Base-by-base conservation (phyloP, 345 rosid genomes). In the Aquilaria malaccensis region DNA sequence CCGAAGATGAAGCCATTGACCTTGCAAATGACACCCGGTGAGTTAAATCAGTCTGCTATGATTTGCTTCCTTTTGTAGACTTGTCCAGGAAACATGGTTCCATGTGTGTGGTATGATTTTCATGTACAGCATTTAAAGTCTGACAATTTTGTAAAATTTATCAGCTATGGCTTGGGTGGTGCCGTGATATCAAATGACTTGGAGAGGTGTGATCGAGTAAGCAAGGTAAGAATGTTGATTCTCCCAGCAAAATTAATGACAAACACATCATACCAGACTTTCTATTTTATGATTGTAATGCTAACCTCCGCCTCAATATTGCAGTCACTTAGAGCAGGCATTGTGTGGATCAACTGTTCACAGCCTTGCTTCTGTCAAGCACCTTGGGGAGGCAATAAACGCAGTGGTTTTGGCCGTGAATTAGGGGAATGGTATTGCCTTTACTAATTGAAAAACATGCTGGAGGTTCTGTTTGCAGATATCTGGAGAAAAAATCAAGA, bases 361-460 rank as follows among this genome's bases (percentile, higher is more conserved):
- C 99, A 91, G 80, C 97, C 97, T 66, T 85, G 97, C 78, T 94
- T 94, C 81, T 72, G 76, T 69, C 99, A 94, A 65, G 97, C 97
- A 52, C 99, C 99, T 54, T 94, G 99, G 99, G 99, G 99, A 50
- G 97, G 99, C 70, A 76, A 80, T 66, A 91, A 94, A 70, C 96
- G 89, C 66, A 94, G 96, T 66, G 99, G 97, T 15, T 94, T 86
- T 71, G 97, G 99, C n/a, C 96, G 96, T 68, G 99, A 91, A 72
- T 76, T 90, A 65, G 97, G 99, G 52, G 93, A 90, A 85, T 88
- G 97, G 99, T 91, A 76, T 52, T 77, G 50, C 52, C 56, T 61
- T 52, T 13, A 60, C 52, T 53, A 30, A 37, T 37, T 37, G 43
- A 37, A 37, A 37, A 37, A 7, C 7, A 37, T 37, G 7, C 43